Evolutionary conservation across 805 yeast genomes (phyloP).

Genomic region (Starmerella floris): DNA sequence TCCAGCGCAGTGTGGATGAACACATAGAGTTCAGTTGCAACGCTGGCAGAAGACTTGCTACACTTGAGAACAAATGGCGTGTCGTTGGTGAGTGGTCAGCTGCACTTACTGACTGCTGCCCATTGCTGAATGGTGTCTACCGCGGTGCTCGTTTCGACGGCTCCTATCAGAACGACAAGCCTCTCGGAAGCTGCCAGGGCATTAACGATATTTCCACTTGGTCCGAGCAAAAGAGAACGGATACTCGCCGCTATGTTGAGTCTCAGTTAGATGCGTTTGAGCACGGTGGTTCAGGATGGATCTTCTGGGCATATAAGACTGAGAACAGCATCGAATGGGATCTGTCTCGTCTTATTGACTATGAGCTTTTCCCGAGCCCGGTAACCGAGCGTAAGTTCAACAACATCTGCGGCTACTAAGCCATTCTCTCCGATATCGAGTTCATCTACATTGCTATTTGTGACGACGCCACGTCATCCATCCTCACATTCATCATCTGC

Average conservation of each 20-base stretch:
- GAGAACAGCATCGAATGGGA: slow-evolving; percentile 82
- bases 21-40: slow-evolving; percentile 45
- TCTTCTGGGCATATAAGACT: slow-evolving; percentile 89
- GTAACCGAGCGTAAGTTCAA: slow-evolving; percentile 53
- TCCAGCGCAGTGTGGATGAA: slow-evolving; percentile 44
- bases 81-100: slow-evolving; percentile 84
- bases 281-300: slow-evolving; percentile 58
- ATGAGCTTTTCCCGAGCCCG: slow-evolving; percentile 72
- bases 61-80: slow-evolving; percentile 52
- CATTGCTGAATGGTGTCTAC: slow-evolving; percentile 78
- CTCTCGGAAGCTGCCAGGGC: slow-evolving; percentile 51
- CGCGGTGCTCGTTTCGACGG: slow-evolving; percentile 75
- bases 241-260: slow-evolving; percentile 62
- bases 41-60: slow-evolving; percentile 34
- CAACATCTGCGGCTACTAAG: slow-evolving; percentile 42
- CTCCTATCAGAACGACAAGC: slow-evolving; percentile 33
- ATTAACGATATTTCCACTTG: slow-evolving; percentile 38
- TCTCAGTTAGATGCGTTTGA: slow-evolving; percentile 83
- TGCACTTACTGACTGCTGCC: slow-evolving; percentile 82
- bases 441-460: not conserved
- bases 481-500: not conserved
- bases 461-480: not conserved
- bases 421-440: not conserved
- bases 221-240: slow-evolving; percentile 42
- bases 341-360: slow-evolving; percentile 42